Conservation (phyloP, 225 moss, liverwort and hornwort species). For the Neckera pumila region DNA sequence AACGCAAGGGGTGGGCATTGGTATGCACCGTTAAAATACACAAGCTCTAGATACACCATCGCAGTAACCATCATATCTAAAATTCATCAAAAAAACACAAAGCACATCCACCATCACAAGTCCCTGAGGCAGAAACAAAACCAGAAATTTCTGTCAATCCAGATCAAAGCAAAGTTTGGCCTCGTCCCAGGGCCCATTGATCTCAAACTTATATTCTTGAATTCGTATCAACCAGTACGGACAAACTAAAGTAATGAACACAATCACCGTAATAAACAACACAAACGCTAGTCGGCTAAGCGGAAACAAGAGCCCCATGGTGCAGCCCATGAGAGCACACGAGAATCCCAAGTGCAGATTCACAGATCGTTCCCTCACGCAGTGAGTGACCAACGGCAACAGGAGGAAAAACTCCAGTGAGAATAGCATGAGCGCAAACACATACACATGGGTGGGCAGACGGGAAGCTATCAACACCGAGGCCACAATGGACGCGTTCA, state of each 20-base stretch:
- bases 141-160: slow-evolving; percentile 14
- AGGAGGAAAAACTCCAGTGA: slow-evolving; percentile 85
- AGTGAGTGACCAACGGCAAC: slow-evolving; percentile 73
- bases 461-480: slow-evolving; percentile 93
- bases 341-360: slow-evolving; percentile 78
- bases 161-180: slow-evolving; percentile 91
- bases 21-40: not conserved
- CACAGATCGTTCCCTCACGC: slow-evolving; percentile 64
- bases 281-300: slow-evolving; percentile 67
- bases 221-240: slow-evolving; percentile 90
- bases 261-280: slow-evolving; percentile 57
- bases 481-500: slow-evolving; percentile 91
- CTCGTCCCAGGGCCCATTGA: slow-evolving; percentile 98
- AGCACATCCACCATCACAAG: not conserved
- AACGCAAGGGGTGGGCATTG: not conserved
- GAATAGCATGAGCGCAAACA: slow-evolving; percentile 93
- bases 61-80: not conserved
- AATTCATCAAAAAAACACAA: not conserved
- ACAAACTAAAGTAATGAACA: slow-evolving; percentile 74
- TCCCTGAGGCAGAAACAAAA: not conserved
- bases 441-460: slow-evolving; percentile 52
- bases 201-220: slow-evolving; percentile 93
- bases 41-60: too few relatives aligned
- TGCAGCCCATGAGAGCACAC: slow-evolving; percentile 48
- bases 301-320: slow-evolving; percentile 66